Evolutionary conservation across 1,284 basidiomycete species (phyloP).

Genomic region (Cystobasidiaceae sp.): DNA sequence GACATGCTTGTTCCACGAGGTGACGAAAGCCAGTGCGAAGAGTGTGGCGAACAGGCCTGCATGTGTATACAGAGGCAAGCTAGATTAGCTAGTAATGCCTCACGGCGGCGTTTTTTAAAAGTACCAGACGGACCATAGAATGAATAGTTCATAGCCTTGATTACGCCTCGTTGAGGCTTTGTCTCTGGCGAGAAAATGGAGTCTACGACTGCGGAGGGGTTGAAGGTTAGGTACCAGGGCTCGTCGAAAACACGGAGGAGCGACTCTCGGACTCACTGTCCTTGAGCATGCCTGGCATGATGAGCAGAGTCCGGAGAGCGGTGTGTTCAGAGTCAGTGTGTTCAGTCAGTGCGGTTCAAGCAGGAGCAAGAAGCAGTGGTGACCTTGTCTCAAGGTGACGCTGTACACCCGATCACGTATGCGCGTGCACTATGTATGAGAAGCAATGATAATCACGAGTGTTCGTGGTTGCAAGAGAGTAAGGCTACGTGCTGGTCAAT

Average conservation of each 20-base stretch:
- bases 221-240: too few relatives aligned
- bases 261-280: neutral
- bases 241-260: too few relatives aligned
- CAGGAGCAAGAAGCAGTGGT: neutral
- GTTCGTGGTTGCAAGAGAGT: too few relatives aligned
- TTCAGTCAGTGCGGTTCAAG: neutral
- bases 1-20: conserved; percentile 28
- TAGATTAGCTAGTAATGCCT: neutral
- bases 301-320: too few relatives aligned
- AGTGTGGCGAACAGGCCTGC: conserved; percentile 29
- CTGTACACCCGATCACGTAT: neutral
- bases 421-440: too few relatives aligned
- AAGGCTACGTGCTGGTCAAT: too few relatives aligned
- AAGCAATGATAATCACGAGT: too few relatives aligned
- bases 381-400: neutral
- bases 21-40: conserved; percentile 10
- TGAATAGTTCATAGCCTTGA: conserved; percentile 27
- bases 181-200: conserved; percentile 29
- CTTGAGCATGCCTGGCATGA: conserved; percentile 17
- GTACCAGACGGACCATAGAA: conserved; percentile 26
- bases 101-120: neutral
- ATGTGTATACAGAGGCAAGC: neutral
- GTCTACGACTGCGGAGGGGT: conserved; percentile 15
- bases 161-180: conserved; percentile 29
- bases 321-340: neutral